Percentiles rank a stretch among this genome's conserved stretches.
Conservation (phyloP, 169 alveolate genomes). For the Plasmodium inui region DNA sequence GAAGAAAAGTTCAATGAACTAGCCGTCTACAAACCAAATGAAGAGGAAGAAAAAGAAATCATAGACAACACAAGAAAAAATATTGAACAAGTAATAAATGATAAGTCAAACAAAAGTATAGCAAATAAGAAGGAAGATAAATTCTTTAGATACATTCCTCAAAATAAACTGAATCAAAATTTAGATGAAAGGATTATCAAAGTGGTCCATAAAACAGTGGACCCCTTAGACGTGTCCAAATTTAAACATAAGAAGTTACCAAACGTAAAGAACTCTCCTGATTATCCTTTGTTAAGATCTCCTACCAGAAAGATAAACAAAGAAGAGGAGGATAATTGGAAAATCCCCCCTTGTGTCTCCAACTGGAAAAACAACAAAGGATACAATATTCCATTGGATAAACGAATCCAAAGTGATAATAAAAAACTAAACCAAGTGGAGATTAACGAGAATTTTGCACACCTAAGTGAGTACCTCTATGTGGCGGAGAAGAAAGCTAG, state of each 20-base stretch:
- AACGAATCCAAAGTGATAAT: conserved; percentile 98
- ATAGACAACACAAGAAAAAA: conserved; percentile 85
- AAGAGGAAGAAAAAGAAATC: conserved; percentile 80
- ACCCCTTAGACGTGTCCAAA: conserved; percentile 96
- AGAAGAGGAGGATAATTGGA: conserved; percentile 97
- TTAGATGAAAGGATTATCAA: conserved; percentile 90
- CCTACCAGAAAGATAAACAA: conserved; percentile 96
- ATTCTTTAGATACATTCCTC: conserved; percentile 87
- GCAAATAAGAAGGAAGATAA: conserved; percentile 82
- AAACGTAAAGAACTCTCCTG: conserved; percentile 89
- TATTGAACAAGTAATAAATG: conserved; percentile 86
- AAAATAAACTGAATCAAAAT: conserved; percentile 84
- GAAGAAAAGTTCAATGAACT: conserved; percentile 80
- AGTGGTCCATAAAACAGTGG: conserved; percentile 92
- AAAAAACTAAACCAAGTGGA: conserved; percentile 92
- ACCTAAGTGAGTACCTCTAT: conserved; percentile 94
- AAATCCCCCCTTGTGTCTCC: conserved; percentile 98
- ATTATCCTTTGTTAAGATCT: conserved; percentile 91
- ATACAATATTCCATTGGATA: conserved; percentile 97
- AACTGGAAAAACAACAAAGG: conserved; percentile 99
- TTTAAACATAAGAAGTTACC: conserved; percentile 95
- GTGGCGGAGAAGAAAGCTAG: conserved; percentile 97
- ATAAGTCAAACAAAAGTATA: conserved; percentile 77
- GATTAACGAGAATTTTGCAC: conserved; percentile 95
- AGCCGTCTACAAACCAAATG: conserved; percentile 81